Evolutionary conservation across 2,329 filamentous ascomycete species (phyloP).

Genomic region (Pseudocercospora fuligena): DNA sequence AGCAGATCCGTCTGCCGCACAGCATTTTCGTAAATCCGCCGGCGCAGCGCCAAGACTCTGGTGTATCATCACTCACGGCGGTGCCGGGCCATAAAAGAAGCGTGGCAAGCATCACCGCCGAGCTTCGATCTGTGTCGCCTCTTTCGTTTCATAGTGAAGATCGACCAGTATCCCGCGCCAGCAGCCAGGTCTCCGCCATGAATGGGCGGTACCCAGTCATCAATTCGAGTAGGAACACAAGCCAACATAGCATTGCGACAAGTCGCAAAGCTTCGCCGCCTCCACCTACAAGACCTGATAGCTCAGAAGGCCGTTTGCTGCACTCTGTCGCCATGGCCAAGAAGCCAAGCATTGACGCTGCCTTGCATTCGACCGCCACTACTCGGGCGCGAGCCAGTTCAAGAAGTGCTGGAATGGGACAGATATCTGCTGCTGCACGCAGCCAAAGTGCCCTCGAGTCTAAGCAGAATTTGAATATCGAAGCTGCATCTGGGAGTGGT

Average conservation of each 20-base stretch:
- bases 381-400: conserved; percentile 5
- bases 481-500: neutral
- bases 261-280: conserved; percentile 1
- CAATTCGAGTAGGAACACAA: conserved; percentile 37
- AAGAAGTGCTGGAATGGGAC: conserved; percentile 17
- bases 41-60: neutral
- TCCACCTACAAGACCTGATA: neutral
- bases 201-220: conserved; percentile 52
- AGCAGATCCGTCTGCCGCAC: conserved; percentile 17
- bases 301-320: conserved; percentile 1
- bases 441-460: conserved; percentile 10
- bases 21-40: conserved; percentile 10
- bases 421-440: conserved; percentile 15
- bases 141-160: conserved; percentile 19
- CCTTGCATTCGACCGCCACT: neutral
- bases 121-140: conserved; percentile 25
- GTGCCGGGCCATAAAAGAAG: conserved; percentile 3
- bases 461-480: neutral
- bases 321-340: conserved; percentile 6
- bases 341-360: conserved; percentile 14
- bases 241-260: conserved; percentile 2
- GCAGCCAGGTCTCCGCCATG: conserved; percentile 41
- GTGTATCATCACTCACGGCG: neutral
- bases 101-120: conserved; percentile 6
- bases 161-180: conserved; percentile 16